A percentile compares a stretch with the other conserved stretches of the same genome.
phyloP scores from a whole-genome alignment of 2,329 filamentous ascomycete species.

The Exophiala viscosa region DNA sequence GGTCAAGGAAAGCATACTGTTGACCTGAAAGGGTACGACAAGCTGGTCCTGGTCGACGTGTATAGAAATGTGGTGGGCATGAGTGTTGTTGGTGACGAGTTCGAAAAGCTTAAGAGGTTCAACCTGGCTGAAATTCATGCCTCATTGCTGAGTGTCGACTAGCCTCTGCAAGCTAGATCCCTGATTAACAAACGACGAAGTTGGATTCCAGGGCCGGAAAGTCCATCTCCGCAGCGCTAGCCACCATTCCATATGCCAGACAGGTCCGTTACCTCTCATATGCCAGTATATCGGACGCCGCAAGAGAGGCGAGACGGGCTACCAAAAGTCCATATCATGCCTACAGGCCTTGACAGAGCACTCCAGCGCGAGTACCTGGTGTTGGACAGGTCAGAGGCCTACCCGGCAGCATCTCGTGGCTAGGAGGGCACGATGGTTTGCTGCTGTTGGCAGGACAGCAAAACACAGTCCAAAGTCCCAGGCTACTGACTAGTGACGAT shows the following conservation, averaged over 20 bases:
- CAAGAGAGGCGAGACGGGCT: too few species aligned
- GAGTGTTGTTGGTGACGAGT: conserved; percentile 59
- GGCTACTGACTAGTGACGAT: too few species aligned
- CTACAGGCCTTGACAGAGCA: neutral
- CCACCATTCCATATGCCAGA: too few species aligned
- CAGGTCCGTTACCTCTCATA: neutral
- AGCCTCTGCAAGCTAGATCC: too few species aligned
- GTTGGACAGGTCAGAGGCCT: neutral
- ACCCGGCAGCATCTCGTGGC: neutral
- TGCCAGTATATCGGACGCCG: neutral
- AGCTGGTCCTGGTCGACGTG: conserved; percentile 59
- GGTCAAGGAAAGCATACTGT: conserved; percentile 54
- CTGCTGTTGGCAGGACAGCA: neutral
- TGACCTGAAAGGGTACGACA: conserved; percentile 58
- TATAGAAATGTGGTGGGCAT: conserved; percentile 62
- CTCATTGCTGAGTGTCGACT: conserved; percentile 9
- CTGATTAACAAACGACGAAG: neutral
- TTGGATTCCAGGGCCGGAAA: neutral
- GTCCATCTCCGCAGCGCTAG: neutral
- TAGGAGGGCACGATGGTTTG: neutral
- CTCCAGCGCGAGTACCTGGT: neutral
- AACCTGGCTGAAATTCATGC: conserved; percentile 60
- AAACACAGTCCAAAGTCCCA: neutral
- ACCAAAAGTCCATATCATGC: too few species aligned
- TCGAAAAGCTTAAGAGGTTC: conserved; percentile 59